Base-by-base conservation (phyloP, 2,329 filamentous ascomycete genomes). In the Diaporthe batatas region DNA sequence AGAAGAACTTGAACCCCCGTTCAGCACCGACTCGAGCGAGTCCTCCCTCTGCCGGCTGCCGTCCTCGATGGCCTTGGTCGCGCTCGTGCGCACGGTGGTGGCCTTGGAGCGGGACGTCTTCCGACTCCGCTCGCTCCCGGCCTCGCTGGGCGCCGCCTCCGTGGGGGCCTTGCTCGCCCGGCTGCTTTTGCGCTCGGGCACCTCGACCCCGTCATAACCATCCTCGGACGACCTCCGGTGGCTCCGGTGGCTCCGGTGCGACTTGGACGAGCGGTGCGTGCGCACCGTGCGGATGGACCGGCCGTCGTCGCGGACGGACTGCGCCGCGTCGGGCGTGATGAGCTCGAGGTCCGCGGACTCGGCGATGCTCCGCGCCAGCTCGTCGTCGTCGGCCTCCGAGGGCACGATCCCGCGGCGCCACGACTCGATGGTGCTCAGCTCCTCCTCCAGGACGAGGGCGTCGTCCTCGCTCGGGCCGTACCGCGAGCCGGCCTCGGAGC, bases 341-440 rank as follows among this genome's bases (percentile, higher is more conserved):
- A 90, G 84, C 79, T 91, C 89, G 32, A 74, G 58, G 23, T 74
- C 73, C 1, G 72, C 73, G 25, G 59, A 73, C 53, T 87, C 77
- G 62, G 90, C 88, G 14, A 84, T 87, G 47, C 74, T 76, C 47
- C 78, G 84, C 72, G 68, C 68, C 32, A 70, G 32, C 42, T 44
- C 64, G 3, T 68, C 64, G 34, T 53, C 54, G 14, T 85, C 86
- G 36, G 84, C 86, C 67, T 83, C 85, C 39, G 80, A 83, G 0
- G 86, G 82, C 72, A 83, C 77, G 75, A 90, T 90, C 36, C 89
- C 89, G n/a, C 89, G 82, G 10, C 88, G 84, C 89, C 89, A 91
- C 0, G 82, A 83, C 78, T 91, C 89, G 59, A 91, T 91, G 25
- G 83, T 83, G 81, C 88, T 90, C 25, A 91, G 80, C 76, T 90